phyloP scores from a whole-genome alignment of 768 basidiomycete genomes.

The Kwoniella sp. region DNA sequence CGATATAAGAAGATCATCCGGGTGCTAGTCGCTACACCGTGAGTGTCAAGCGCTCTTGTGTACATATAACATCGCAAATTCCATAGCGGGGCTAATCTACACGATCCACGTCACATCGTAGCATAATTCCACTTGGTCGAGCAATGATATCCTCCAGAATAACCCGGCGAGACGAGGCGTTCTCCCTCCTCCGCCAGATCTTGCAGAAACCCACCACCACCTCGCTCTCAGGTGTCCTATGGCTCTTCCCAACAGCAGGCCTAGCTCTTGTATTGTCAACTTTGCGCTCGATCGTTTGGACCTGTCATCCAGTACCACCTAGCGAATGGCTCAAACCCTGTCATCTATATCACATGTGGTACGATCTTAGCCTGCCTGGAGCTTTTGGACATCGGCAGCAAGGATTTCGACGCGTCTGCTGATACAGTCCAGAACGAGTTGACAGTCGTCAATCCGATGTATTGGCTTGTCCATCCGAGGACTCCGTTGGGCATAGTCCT shows the following conservation, averaged over 20 bases:
- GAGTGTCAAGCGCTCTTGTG: too few species aligned
- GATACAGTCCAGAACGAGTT: conserved; percentile 8
- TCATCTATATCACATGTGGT: conserved; percentile 23
- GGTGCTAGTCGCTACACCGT: too few species aligned
- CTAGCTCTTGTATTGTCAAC: conserved; percentile 9
- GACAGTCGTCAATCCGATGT: conserved; percentile 22
- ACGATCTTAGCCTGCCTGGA: conserved; percentile 29
- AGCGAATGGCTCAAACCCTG: conserved; percentile 9
- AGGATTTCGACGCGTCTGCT: conserved; percentile 21
- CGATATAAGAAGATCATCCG: too few species aligned
- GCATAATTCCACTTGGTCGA: conserved; percentile 29
- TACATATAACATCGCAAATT: too few species aligned
- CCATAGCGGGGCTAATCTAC: too few species aligned
- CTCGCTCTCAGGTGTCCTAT: conserved; percentile 37
- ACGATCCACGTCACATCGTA: background rate
- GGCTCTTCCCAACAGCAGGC: conserved; percentile 47
- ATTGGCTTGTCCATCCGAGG: conserved; percentile 15
- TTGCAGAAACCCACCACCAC: conserved; percentile 31
- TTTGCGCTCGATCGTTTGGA: conserved; percentile 22
- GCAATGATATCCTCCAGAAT: conserved; percentile 8
- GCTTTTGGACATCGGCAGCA: conserved; percentile 38
- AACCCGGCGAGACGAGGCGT: conserved; percentile 15
- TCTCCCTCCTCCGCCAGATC: conserved; percentile 21
- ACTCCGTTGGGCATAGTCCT: conserved; percentile 21
- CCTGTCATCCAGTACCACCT: too few species aligned